phyloP scores from a whole-genome alignment of 2,329 filamentous ascomycete genomes.

The Orbilia brochopaga region DNA sequence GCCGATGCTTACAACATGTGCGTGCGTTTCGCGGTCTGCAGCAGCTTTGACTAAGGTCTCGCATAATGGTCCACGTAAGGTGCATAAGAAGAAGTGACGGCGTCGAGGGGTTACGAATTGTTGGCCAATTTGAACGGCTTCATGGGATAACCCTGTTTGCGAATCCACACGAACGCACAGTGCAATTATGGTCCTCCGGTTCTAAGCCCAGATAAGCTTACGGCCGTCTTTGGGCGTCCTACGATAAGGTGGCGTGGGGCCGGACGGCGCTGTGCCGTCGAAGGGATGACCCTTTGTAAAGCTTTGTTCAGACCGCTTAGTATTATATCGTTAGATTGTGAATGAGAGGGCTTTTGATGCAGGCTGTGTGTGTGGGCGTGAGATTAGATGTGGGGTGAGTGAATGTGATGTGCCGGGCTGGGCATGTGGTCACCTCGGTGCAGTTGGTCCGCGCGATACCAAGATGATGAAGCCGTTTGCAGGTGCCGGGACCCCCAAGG shows the following conservation, averaged over 20 bases:
- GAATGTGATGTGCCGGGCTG: not conserved
- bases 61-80: not conserved
- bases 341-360: too few species aligned
- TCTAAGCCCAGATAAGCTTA: not conserved
- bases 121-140: not conserved
- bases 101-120: not conserved
- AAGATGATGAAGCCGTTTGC: not conserved
- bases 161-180: not conserved
- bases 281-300: not conserved
- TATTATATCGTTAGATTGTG: too few species aligned
- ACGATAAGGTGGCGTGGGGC: not conserved
- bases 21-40: not conserved
- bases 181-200: not conserved
- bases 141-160: not conserved
- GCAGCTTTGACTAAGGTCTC: not conserved
- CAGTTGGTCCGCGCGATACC: not conserved
- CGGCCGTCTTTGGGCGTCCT: not conserved
- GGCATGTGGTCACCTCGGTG: not conserved
- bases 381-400: not conserved
- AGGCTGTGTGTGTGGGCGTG: too few species aligned
- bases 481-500: not conserved
- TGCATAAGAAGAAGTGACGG: not conserved
- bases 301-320: too few species aligned
- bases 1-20: not conserved
- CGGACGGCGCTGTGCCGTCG: not conserved